These are phyloP conservation scores for Triticum monococcum DNA, from an alignment of 176 grass and related monocot species.

Conservation along the genomic window DNA sequence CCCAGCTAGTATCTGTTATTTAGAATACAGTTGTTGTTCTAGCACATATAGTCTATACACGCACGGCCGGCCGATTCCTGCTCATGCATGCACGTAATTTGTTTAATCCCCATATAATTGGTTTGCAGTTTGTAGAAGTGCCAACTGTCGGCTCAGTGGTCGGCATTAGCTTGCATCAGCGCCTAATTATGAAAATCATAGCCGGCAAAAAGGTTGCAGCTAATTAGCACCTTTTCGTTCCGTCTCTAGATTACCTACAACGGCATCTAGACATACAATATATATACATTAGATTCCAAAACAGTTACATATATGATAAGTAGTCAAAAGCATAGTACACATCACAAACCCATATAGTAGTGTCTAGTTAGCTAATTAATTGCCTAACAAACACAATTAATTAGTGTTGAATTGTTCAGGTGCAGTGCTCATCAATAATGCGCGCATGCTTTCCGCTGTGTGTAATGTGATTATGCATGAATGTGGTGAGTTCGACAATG, in stretches of 20 bases:
- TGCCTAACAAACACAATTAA: conserved; percentile 17
- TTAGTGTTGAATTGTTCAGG: conserved; percentile 25
- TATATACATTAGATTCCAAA: conserved; percentile 37
- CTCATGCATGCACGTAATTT: conserved; percentile 24
- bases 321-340: conserved; percentile 21
- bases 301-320: not conserved
- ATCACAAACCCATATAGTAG: conserved; percentile 7
- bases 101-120: conserved; percentile 24
- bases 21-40: not conserved
- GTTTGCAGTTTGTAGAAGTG: conserved; percentile 6
- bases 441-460: not conserved
- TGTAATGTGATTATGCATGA: not conserved
- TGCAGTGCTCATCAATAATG: conserved; percentile 44
- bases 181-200: conserved; percentile 17
- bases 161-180: conserved; percentile 28
- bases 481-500: not conserved
- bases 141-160: conserved; percentile 5
- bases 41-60: not conserved
- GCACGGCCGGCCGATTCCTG: not conserved
- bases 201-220: conserved; percentile 1
- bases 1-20: not conserved
- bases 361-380: conserved; percentile 25
- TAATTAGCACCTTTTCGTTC: conserved; percentile 16
- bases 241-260: not conserved
- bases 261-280: not conserved